Evolutionary conservation across 2,329 filamentous ascomycete genomes (phyloP), one percentile per base, ranked within the genome.

Genomic region (Clathrospora elynae): DNA sequence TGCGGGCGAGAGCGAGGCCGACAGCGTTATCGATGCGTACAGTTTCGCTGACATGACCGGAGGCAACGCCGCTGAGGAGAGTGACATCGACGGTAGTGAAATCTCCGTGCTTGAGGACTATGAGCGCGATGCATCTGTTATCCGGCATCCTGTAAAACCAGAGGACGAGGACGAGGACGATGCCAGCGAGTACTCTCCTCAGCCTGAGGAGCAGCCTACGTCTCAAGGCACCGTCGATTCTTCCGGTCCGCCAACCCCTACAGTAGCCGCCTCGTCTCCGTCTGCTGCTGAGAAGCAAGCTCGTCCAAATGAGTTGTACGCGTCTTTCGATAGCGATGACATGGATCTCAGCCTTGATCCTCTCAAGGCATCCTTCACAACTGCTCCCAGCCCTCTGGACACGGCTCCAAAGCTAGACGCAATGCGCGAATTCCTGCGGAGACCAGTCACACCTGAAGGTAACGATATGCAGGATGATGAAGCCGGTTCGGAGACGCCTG

Each of bases 401-500:
- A 64, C 62, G 5, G 64, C 61, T 13, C 67, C 68, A 4, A 71
- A 66, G 46, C 59, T 72, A 28, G 64, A 69, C 32, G 64, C 63
- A 4, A 69, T 69, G 62, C 66, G 59, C n/a, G 65, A 71, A 17
- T 66, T 70, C 49, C 42, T 71, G 29, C 56, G 58, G 34, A 56
- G 66, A 23, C 87, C 62, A 77, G 85, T 58, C 79, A 86, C 44
- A 75, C 81, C 42, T 5, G 64, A 67, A 34, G 52, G 29, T 2
- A 45, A 29, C 5, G 50, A 53, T 1, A 42, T 53, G 6, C 52
- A 56, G 2, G 49, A 57, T 14, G 76, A 77, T 26, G 75, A 79
- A 19, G 78, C 80, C 0, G 78, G 79, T 20, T 78, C 80, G 0
- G 78, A 81, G 2, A 84, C 86, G 50, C 83, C 83, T 7, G 81